Percentiles rank a stretch among this genome's conserved stretches.
Evolutionary conservation across 1,284 basidiomycete genomes (phyloP).

Genomic region (Ganoderma boninense): DNA sequence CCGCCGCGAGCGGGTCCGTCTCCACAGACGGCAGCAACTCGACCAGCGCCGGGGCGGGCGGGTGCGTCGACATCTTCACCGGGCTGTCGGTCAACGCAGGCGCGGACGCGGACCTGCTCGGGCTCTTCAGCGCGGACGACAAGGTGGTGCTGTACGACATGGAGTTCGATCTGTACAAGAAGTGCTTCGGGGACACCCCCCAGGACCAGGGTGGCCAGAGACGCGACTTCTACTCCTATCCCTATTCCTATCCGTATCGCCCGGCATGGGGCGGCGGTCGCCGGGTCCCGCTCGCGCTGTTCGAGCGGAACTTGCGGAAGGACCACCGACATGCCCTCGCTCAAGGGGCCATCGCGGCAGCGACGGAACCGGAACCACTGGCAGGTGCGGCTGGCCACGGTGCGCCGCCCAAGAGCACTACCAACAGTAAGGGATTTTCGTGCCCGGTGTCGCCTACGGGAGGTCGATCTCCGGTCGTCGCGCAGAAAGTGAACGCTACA

Average conservation of each 20-base stretch:
- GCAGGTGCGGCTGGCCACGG: background rate
- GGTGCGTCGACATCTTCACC: slow-evolving; percentile 5
- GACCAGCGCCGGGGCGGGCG: slow-evolving; percentile 16
- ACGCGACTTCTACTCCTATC: background rate
- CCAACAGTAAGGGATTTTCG: background rate
- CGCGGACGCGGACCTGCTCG: slow-evolving; percentile 9
- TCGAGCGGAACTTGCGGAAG: background rate
- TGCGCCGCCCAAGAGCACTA: background rate
- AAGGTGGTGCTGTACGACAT: background rate
- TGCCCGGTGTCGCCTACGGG: background rate
- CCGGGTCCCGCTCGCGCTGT: background rate
- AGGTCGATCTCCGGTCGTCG: background rate
- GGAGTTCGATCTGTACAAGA: slow-evolving; percentile 11
- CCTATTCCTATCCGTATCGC: too few relatives aligned
- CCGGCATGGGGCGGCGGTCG: background rate
- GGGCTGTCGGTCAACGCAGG: background rate
- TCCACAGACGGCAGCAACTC: slow-evolving; percentile 11
- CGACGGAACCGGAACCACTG: too few relatives aligned
- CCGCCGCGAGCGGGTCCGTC: slow-evolving; percentile 25
- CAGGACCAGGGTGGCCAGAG: background rate
- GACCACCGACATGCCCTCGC: background rate
- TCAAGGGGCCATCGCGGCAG: too few relatives aligned
- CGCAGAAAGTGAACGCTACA: background rate
- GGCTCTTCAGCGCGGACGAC: background rate
- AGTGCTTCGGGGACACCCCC: background rate